A percentile compares a stretch with the other conserved stretches of the same genome.
Conservation (phyloP, 192 early-diverging fungal species). For the Mortierella hygrophila region DNA sequence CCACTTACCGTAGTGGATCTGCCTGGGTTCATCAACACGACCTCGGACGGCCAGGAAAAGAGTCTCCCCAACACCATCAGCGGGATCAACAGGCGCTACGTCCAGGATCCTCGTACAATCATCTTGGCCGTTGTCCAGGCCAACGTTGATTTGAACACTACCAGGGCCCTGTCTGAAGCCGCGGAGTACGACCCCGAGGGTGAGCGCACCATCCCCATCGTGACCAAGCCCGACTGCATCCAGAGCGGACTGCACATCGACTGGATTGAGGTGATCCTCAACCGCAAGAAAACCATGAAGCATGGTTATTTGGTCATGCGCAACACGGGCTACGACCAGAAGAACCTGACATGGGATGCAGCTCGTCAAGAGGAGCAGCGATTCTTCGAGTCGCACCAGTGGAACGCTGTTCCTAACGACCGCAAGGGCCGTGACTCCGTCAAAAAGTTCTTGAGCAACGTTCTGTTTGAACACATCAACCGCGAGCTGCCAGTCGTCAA, state of each 20-base stretch:
- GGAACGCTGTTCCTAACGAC: neutral
- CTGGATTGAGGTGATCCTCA: conserved; percentile 12
- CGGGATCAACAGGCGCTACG: conserved; percentile 3
- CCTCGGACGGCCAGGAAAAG: conserved; percentile 1
- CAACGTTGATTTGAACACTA: neutral
- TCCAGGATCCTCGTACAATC: conserved; percentile 10
- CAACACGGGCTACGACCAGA: neutral
- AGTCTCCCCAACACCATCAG: neutral
- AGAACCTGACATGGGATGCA: conserved; percentile 6
- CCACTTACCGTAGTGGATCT: conserved; percentile 17
- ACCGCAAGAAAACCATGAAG: conserved; percentile 13
- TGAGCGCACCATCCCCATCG: conserved; percentile 23
- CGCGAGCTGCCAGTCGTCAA: conserved; percentile 19
- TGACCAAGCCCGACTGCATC: conserved; percentile 19
- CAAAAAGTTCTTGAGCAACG: neutral
- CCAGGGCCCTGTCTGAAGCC: neutral
- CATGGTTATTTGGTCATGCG: conserved; percentile 25
- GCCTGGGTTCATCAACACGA: conserved; percentile 10
- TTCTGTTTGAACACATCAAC: conserved; percentile 30
- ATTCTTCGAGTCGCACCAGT: conserved; percentile 1
- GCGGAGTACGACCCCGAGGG: neutral
- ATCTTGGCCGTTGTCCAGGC: conserved; percentile 18
- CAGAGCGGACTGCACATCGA: neutral
- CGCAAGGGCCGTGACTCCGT: conserved; percentile 25
- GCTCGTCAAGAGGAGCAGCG: neutral